Evolutionary conservation across 257 asterid genomes (phyloP).

Genomic region (Linderniella brevidens): DNA sequence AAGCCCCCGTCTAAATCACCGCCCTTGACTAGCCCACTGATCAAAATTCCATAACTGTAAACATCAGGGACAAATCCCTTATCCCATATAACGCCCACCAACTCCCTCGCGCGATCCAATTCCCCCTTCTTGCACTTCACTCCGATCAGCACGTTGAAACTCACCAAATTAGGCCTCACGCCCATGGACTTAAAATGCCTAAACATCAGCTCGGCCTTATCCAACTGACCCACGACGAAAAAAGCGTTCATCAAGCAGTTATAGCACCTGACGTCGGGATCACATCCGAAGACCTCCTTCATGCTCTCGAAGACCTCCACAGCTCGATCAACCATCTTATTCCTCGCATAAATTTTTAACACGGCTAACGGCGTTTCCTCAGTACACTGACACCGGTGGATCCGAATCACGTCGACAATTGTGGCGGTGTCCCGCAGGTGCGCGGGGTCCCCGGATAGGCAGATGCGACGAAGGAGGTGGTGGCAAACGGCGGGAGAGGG

Average conservation of each 20-base stretch:
- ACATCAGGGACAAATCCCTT: conserved; percentile 45
- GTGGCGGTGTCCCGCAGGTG: conserved; percentile 24
- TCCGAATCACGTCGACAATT: conserved; percentile 34
- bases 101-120: conserved; percentile 33
- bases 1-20: conserved; percentile 37
- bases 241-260: conserved; percentile 62
- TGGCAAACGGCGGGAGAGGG: conserved; percentile 39
- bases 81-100: conserved; percentile 32
- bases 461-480: conserved; percentile 70
- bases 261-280: conserved; percentile 58
- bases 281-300: conserved; percentile 51
- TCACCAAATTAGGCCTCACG: conserved; percentile 45
- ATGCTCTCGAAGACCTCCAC: conserved; percentile 53
- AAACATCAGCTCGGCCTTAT: conserved; percentile 54
- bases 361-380: conserved; percentile 55
- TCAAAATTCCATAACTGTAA: conserved; percentile 61
- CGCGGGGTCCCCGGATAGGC: conserved; percentile 26
- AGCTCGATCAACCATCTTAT: conserved; percentile 43
- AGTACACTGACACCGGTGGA: conserved; percentile 38
- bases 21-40: conserved; percentile 40
- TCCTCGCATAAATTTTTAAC: conserved; percentile 41
- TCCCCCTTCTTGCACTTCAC: conserved; percentile 39
- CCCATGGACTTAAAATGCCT: conserved; percentile 51
- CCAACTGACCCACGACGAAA: conserved; percentile 43
- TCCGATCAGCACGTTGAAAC: conserved; percentile 53